Conservation (phyloP, 805 yeast species). For the Teunomyces panamensis region DNA sequence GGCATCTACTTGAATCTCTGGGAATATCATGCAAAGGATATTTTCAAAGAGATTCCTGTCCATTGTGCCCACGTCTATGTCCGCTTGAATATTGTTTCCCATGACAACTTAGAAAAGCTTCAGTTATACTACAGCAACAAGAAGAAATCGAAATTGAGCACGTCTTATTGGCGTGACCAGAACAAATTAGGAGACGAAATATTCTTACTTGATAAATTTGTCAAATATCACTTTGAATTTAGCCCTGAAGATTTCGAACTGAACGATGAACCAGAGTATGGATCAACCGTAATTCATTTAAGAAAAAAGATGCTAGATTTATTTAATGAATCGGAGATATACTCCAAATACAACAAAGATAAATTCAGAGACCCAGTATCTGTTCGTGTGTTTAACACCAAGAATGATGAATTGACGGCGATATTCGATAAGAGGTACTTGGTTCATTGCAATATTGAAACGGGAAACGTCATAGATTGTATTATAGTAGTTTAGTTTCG, state of each 20-base stretch:
- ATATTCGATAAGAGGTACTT: conserved; percentile 27
- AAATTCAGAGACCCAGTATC: conserved; percentile 8
- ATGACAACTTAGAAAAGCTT: conserved; percentile 15
- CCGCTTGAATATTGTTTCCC: conserved; percentile 41
- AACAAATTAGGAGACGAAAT: conserved; percentile 14
- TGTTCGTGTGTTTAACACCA: conserved; percentile 31
- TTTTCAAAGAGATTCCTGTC: conserved; percentile 68
- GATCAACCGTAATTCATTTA: conserved; percentile 64
- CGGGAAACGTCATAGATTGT: conserved; percentile 41
- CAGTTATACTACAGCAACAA: conserved; percentile 28
- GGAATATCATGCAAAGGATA: conserved; percentile 56
- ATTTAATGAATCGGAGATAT: conserved; percentile 42
- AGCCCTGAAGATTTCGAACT: conserved; percentile 74
- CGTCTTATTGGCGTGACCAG: conserved; percentile 20
- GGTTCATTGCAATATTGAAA: conserved; percentile 38
- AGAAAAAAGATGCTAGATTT: conserved; percentile 55
- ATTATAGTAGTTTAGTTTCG: conserved; percentile 10
- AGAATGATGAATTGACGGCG: conserved; percentile 19
- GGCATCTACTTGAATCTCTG: conserved; percentile 43
- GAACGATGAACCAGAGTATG: conserved; percentile 60
- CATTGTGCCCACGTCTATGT: conserved; percentile 76
- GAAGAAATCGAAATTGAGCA: conserved; percentile 21
- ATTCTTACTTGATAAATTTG: conserved; percentile 12
- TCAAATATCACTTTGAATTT: conserved; percentile 70
- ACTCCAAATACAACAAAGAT: conserved; percentile 12